A percentile compares a stretch with the other conserved stretches of the same genome.
Evolutionary conservation across 371 early-diverging fungal genomes (phyloP).

Genomic region (Apophysomyces elegans): DNA sequence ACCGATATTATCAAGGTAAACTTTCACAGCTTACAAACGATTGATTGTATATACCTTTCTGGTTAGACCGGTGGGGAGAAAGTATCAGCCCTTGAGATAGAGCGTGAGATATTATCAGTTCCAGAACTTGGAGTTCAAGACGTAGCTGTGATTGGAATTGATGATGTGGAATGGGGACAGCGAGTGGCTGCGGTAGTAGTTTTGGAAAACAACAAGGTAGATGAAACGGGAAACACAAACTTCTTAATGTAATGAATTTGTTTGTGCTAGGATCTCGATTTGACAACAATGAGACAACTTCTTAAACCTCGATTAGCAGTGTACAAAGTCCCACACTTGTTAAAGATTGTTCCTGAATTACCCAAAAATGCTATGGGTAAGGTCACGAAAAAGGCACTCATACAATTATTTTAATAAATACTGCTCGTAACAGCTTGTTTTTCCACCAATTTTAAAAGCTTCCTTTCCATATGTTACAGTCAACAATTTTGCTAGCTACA

Average conservation of each 20-base stretch:
- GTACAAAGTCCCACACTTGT: constrained; percentile 74
- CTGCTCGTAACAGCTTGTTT: constrained; percentile 12
- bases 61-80: constrained; percentile 82
- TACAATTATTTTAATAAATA: constrained; percentile 46
- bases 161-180: constrained; percentile 81
- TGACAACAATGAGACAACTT: constrained; percentile 51
- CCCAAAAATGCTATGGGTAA: constrained; percentile 92
- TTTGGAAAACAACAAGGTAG: constrained; percentile 30
- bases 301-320: constrained; percentile 66
- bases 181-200: constrained; percentile 72
- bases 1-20: constrained; percentile 84
- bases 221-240: neutral
- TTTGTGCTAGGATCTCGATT: constrained; percentile 33
- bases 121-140: constrained; percentile 59
- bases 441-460: constrained; percentile 21
- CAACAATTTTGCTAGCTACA: constrained; percentile 43
- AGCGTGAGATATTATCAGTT: constrained; percentile 74
- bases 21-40: neutral
- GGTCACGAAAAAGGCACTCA: constrained; percentile 80
- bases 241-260: constrained; percentile 1
- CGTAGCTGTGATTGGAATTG: constrained; percentile 77
- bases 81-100: constrained; percentile 84
- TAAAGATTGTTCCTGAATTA: constrained; percentile 56
- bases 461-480: constrained; percentile 2
- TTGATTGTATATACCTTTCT: neutral